Base-by-base conservation (phyloP, 805 yeast genomes). In the Metschnikowia arizonensis region DNA sequence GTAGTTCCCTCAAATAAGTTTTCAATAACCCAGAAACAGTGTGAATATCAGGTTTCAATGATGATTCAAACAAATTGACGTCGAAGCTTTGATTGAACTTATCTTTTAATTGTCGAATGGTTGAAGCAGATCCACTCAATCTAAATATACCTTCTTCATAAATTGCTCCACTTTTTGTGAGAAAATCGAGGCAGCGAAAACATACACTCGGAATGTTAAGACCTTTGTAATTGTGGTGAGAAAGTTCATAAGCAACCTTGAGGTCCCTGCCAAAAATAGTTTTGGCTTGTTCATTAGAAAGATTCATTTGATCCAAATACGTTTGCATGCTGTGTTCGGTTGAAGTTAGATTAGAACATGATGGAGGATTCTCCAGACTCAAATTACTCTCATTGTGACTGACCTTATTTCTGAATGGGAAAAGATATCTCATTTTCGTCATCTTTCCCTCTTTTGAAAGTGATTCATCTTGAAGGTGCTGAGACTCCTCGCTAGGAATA, bases 61-160 rank as follows among this genome's bases (percentile, higher is more conserved):
- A 61, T 21, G 77, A 51, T 30, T 65, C 63, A 50, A 72, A 74
- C 42, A 90, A 69, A 57, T 87, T 88, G 36, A 86, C 69, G 60
- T 90, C 97, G 46, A 77, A 76, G 4, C 76, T 72, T 10, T 61
- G 70, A 59, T 89, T 87, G 68, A 85, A 91, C 38, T 67, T 72
- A 38, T 79, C 86, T 56, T 83, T 86, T 47, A 87, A 72, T 33
- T 72, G 77, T 51, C 82, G 79, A 32, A 87, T 88, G 42, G 83
- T 74, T 1, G 88, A 76, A 45, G 89, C 85, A 30, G 95, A 87
- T 3, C 98, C 98, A 64, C 90, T 87, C 46, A 89, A 69, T 50
- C 99, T 74, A 69, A 93, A 93, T 2, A 91, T 78, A 9, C 99
- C 99, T 58, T 89, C 96, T 62, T 88, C 93, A 50, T 77, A 77